A percentile compares a stretch with the other conserved stretches of the same genome.
These are phyloP conservation scores for Pelargonium nanum DNA, from an alignment of 345 rosid genomes.

Conservation along the genomic window DNA sequence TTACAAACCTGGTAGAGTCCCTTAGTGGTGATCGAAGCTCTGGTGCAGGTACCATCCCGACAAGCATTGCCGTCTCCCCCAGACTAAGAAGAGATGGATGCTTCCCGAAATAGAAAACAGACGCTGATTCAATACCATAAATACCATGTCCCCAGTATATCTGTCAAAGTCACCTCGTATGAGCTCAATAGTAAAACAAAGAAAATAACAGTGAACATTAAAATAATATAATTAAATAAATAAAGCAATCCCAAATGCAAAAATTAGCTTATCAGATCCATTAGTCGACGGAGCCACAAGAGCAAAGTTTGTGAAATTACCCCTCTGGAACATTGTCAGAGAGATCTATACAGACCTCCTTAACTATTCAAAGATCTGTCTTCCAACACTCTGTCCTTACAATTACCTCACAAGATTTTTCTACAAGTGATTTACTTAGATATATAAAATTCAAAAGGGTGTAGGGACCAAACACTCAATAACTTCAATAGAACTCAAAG, in stretches of 20 bases:
- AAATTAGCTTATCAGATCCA: background rate
- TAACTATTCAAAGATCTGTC: background rate
- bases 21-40: constrained; percentile 19
- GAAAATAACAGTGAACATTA: background rate
- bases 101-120: constrained; percentile 20
- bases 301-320: background rate
- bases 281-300: background rate
- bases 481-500: too few relatives aligned
- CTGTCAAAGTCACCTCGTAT: constrained; percentile 7
- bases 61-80: constrained; percentile 22
- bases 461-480: too few relatives aligned
- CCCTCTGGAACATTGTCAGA: background rate
- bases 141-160: constrained; percentile 27
- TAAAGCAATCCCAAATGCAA: background rate
- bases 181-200: background rate
- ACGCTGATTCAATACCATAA: constrained; percentile 25
- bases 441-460: too few relatives aligned
- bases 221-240: background rate
- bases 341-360: background rate
- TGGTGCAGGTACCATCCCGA: constrained; percentile 24
- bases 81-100: constrained; percentile 22
- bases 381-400: background rate
- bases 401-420: background rate
- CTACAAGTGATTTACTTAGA: background rate
- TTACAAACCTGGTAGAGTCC: constrained; percentile 17